Percentiles rank a stretch among this genome's conserved stretches.
Conservation (phyloP, 1,139 yeast genomes). For the Geotrichum cucujoidarum region DNA sequence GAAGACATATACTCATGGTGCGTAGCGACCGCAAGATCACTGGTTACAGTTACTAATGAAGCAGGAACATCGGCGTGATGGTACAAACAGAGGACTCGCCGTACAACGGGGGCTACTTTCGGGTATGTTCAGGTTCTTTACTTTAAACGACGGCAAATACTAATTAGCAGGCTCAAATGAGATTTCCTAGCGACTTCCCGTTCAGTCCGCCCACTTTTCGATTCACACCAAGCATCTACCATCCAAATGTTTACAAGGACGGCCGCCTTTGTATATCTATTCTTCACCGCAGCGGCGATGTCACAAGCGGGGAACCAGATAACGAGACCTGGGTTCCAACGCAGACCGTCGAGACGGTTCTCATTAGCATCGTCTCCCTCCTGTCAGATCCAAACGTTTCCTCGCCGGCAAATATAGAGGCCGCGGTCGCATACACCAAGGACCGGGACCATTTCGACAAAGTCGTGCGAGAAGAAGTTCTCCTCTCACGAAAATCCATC, state of each 20-base stretch:
- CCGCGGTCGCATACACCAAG: slow-evolving; percentile 85
- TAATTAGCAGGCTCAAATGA: slow-evolving; percentile 62
- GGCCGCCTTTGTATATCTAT: slow-evolving; percentile 91
- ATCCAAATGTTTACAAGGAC: slow-evolving; percentile 90
- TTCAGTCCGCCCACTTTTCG: slow-evolving; percentile 86
- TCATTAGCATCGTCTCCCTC: slow-evolving; percentile 81
- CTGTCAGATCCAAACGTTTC: slow-evolving; percentile 89
- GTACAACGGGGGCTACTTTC: slow-evolving; percentile 91
- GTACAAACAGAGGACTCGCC: slow-evolving; percentile 83
- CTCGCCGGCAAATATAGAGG: slow-evolving; percentile 95
- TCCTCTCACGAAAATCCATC: slow-evolving; percentile 72
- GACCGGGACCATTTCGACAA: slow-evolving; percentile 73
- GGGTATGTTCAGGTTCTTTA: slow-evolving; percentile 30
- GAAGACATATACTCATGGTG: slow-evolving; percentile 80
- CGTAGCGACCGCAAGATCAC: slow-evolving; percentile 2
- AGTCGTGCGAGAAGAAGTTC: slow-evolving; percentile 78
- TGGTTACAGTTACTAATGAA: neutral
- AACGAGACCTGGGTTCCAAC: slow-evolving; percentile 89
- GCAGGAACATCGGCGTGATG: slow-evolving; percentile 81
- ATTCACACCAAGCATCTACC: slow-evolving; percentile 89
- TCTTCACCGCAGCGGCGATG: slow-evolving; percentile 84
- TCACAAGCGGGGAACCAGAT: slow-evolving; percentile 84
- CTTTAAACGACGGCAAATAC: neutral
- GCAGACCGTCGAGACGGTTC: slow-evolving; percentile 85
- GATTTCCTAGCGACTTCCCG: slow-evolving; percentile 86